Percentiles rank a stretch among this genome's conserved stretches.
Conservation (phyloP, 352 stramenopile species). For the Plasmopara halstedii region DNA sequence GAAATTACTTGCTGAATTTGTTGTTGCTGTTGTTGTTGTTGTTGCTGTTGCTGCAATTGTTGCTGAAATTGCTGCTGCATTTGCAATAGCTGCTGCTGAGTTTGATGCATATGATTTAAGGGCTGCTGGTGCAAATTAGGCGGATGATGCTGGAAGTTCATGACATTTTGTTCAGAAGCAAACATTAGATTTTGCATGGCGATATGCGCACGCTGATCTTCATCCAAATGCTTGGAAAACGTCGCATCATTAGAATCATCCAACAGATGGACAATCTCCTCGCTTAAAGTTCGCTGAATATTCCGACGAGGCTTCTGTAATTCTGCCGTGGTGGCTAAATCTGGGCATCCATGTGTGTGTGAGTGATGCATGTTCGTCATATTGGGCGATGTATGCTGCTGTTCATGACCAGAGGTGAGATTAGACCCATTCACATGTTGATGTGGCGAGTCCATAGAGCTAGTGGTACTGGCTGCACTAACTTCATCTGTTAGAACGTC, state of each 20-base stretch:
- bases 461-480: constrained; percentile 21
- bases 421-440: constrained; percentile 14
- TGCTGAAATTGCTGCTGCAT: constrained; percentile 16
- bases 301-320: constrained; percentile 25
- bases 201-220: constrained; percentile 8
- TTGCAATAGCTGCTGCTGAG: constrained; percentile 24
- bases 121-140: constrained; percentile 4
- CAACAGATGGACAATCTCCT: constrained; percentile 74
- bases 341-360: not conserved
- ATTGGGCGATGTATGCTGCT: constrained; percentile 15
- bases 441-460: constrained; percentile 19
- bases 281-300: constrained; percentile 55
- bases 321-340: constrained; percentile 5
- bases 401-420: constrained; percentile 8
- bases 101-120: constrained; percentile 8
- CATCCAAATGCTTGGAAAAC: constrained; percentile 26
- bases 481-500: constrained; percentile 55
- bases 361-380: constrained; percentile 3
- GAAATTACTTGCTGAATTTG: constrained; percentile 23
- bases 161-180: constrained; percentile 4
- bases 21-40: no score
- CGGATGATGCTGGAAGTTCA: constrained; percentile 9
- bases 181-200: constrained; percentile 21
- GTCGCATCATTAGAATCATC: constrained; percentile 41
- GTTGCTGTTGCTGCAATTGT: constrained; percentile 20